phyloP scores from a whole-genome alignment of 257 asterid species.

The Solanum tarijense region DNA sequence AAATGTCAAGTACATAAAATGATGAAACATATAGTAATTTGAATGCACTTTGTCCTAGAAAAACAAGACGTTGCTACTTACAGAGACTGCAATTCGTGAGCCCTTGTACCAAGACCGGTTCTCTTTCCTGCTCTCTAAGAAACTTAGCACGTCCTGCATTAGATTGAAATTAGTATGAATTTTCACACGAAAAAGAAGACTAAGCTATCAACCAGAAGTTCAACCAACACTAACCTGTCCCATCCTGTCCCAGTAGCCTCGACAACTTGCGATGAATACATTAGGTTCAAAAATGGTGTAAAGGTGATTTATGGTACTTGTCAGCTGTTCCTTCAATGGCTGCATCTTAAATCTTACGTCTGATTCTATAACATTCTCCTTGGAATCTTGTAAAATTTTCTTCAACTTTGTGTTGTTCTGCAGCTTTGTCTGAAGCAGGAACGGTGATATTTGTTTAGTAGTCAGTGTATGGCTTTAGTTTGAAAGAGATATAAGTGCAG shows the following conservation, averaged over 20 bases:
- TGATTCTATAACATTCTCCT: constrained; percentile 30
- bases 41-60: neutral
- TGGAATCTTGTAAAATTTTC: constrained; percentile 39
- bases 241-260: constrained; percentile 49
- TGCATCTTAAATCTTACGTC: constrained; percentile 40
- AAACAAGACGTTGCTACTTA: constrained; percentile 7
- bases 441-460: neutral
- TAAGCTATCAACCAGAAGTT: neutral
- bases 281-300: constrained; percentile 29
- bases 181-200: neutral
- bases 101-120: constrained; percentile 45
- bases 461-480: neutral
- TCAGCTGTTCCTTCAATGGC: constrained; percentile 35
- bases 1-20: neutral
- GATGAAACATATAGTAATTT: neutral
- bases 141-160: constrained; percentile 33
- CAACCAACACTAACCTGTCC: constrained; percentile 26
- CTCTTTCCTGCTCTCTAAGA: constrained; percentile 44
- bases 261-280: constrained; percentile 35
- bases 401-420: constrained; percentile 38
- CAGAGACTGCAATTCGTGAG: constrained; percentile 38
- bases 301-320: constrained; percentile 28
- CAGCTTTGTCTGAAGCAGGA: constrained; percentile 21
- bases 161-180: neutral
- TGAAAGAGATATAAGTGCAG: neutral